Evolutionary conservation across 129 eudicot species (phyloP), one percentile per base, ranked within the genome.

Genomic region (Ambrosia artemisiifolia): DNA sequence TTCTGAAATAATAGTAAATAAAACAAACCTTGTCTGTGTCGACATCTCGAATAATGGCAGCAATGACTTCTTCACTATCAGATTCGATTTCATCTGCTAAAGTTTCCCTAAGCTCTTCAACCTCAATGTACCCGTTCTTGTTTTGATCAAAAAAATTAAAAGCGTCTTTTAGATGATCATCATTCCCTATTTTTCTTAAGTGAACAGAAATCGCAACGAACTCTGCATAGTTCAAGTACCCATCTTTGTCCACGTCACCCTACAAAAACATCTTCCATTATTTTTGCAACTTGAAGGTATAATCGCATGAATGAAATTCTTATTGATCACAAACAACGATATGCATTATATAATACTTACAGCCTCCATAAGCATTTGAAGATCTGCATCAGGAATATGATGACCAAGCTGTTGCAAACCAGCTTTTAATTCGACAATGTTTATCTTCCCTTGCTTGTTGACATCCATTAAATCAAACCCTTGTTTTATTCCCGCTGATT

Each of bases 171-270:
- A 92, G 80, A 74, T 92, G 98, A 35, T 89, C 98, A 67, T 89
- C 98, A 32, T 71, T 89, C 11, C 86, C 98, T 91, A 92, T 79
- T 79, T 92, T 92, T 63, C 76, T 79, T 5, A 89, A 65, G 77
- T 92, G 98, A 13, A 92, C 91, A 18, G 96, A 86, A 20, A 92
- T 88, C 3, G 98, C 96, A 47, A 92, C 91, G 63, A 86, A 92
- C 72, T 92, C 98, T 36, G 81, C 85, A 14, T 83, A 86, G 70
- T 92, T 76, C 75, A 92, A 80, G 65, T 63, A 62, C 13, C 98
- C 98, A 65, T 92, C 96, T 47, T 77, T 85, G 54, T 92, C 96
- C 18, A 89, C 89, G 77, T 92, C 98, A 77, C 95, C 98, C 98
- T 92, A 82, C 50, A 60, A 32, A 61, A 77, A 53, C 19, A 11